These are phyloP conservation scores for Abrus precatorius DNA, from an alignment of 306 rosid genomes.

Conservation along the genomic window DNA sequence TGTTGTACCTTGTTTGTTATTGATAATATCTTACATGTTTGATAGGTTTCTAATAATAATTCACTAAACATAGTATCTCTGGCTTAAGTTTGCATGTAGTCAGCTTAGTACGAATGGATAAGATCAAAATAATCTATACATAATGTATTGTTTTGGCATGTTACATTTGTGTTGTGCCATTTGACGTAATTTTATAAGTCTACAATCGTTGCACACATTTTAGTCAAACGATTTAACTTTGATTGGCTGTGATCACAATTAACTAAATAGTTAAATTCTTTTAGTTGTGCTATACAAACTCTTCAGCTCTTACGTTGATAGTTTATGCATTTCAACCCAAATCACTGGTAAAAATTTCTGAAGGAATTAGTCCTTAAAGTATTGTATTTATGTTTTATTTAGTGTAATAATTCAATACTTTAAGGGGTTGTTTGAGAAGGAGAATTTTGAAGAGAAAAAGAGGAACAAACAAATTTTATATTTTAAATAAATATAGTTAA, in stretches of 20 bases:
- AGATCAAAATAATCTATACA: background rate
- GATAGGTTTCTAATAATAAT: background rate
- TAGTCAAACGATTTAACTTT: background rate
- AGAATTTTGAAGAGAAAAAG: too few relatives aligned
- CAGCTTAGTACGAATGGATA: background rate
- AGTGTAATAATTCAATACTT: background rate
- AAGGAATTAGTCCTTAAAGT: background rate
- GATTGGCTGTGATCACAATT: background rate
- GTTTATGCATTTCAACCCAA: background rate
- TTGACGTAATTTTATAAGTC: background rate
- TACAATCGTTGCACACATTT: background rate
- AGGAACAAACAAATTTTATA: too few relatives aligned
- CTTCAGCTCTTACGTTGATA: background rate
- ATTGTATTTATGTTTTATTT: background rate
- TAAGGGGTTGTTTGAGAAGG: too few relatives aligned
- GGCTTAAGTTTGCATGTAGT: background rate
- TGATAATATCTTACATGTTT: constrained; percentile 5
- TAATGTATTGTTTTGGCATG: background rate
- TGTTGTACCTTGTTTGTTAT: background rate
- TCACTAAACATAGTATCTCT: background rate
- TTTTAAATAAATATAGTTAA: too few relatives aligned
- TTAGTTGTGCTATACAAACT: background rate
- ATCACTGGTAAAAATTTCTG: background rate
- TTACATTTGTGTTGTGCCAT: background rate
- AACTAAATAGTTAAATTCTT: background rate